Conservation (phyloP, 495 filamentous ascomycete genomes). For the Penicillium fimorum region DNA sequence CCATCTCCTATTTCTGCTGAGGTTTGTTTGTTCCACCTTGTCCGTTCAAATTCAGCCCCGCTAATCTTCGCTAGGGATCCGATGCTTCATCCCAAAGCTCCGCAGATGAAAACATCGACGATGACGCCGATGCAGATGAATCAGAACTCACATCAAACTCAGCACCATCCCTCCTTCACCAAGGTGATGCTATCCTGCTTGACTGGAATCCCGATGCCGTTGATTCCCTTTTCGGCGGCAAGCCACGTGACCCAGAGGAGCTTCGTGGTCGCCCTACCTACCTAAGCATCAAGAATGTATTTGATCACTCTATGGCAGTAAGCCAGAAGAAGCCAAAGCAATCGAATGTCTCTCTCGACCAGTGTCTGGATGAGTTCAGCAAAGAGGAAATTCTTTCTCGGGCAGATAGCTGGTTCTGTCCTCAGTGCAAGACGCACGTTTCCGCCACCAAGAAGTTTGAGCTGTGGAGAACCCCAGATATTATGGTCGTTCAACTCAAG, state of each 20-base stretch:
- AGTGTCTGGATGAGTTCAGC: slow-evolving; percentile 91
- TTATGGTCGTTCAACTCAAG: slow-evolving; percentile 92
- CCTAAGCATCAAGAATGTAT: slow-evolving; percentile 47
- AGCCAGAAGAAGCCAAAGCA: slow-evolving; percentile 55
- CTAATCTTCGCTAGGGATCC: slow-evolving; percentile 4
- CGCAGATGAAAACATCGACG: slow-evolving; percentile 19
- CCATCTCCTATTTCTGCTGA: slow-evolving; percentile 17
- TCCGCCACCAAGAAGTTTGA: slow-evolving; percentile 94
- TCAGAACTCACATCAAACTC: slow-evolving; percentile 9
- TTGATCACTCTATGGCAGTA: slow-evolving; percentile 60
- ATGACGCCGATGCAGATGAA: slow-evolving; percentile 14
- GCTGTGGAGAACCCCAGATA: slow-evolving; percentile 93
- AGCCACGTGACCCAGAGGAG: slow-evolving; percentile 36
- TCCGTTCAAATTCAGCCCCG: not conserved
- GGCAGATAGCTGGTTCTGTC: slow-evolving; percentile 95
- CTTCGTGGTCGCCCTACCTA: slow-evolving; percentile 55
- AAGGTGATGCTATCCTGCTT: slow-evolving; percentile 78
- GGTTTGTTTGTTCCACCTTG: slow-evolving; percentile 10
- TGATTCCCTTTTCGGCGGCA: slow-evolving; percentile 66
- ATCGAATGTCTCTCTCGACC: slow-evolving; percentile 66
- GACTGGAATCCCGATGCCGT: slow-evolving; percentile 72
- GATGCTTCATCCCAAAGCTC: slow-evolving; percentile 8
- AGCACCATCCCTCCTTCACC: slow-evolving; percentile 55
- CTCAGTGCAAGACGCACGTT: slow-evolving; percentile 88
- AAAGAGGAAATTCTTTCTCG: slow-evolving; percentile 88